Percentiles rank a stretch among this genome's conserved stretches.
phyloP scores from a whole-genome alignment of 768 basidiomycete species.

The Tylopilus subfusipes region DNA sequence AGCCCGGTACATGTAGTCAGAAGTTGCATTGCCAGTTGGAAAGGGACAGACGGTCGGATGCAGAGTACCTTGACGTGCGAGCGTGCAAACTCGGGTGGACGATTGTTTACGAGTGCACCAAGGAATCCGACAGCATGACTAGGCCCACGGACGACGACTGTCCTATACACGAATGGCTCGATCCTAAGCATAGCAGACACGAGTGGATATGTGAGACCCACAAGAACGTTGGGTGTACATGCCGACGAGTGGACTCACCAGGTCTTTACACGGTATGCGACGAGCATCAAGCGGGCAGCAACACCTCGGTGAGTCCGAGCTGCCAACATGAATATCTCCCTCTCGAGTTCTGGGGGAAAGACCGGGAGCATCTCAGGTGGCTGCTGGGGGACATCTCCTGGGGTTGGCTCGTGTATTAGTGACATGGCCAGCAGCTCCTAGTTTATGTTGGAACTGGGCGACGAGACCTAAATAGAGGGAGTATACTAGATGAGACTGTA shows the following conservation, averaged over 20 bases:
- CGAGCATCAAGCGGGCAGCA: constrained; percentile 12
- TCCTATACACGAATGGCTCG: constrained; percentile 21
- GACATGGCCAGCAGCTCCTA: no score
- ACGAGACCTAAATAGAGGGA: no score
- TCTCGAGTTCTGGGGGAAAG: constrained; percentile 21
- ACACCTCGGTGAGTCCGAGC: constrained; percentile 8
- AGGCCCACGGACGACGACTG: constrained; percentile 8
- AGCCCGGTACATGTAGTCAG: constrained; percentile 10
- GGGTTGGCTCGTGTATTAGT: no score
- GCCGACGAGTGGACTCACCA: constrained; percentile 9
- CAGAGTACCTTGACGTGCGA: constrained; percentile 17
- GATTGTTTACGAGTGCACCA: constrained; percentile 1
- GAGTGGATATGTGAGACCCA: neutral
- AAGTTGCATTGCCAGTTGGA: neutral
- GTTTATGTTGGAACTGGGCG: no score
- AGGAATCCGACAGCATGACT: constrained; percentile 12
- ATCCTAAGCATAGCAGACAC: constrained; percentile 9
- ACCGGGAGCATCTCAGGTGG: neutral
- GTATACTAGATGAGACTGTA: no score
- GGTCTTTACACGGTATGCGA: constrained; percentile 13
- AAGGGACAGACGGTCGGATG: constrained; percentile 12
- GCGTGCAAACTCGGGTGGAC: constrained; percentile 6
- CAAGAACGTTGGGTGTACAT: neutral
- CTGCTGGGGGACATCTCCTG: no score
- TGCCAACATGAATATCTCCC: constrained; percentile 16